Evolutionary conservation across 345 rosid species (phyloP).

Genomic region (Aethionema arabicum): DNA sequence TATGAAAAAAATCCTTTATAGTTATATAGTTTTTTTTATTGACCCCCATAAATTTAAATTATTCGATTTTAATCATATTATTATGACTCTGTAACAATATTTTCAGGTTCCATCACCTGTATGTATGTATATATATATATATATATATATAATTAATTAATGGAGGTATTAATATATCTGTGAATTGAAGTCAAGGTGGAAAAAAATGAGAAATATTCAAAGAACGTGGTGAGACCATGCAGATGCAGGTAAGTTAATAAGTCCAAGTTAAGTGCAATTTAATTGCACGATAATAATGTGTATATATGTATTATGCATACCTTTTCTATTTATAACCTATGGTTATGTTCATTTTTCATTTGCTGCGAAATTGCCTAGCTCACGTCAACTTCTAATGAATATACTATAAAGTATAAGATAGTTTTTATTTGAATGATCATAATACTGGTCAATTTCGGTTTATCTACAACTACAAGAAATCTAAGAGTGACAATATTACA

Average conservation of each 20-base stretch:
- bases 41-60: too few relatives aligned
- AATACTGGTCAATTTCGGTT: slow-evolving; percentile 25
- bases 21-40: too few relatives aligned
- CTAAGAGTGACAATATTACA: too few relatives aligned
- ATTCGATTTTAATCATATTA: too few relatives aligned
- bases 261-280: slow-evolving; percentile 5
- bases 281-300: slow-evolving; percentile 10
- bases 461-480: neutral
- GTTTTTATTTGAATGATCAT: neutral
- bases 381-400: slow-evolving; percentile 26
- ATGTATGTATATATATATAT: neutral
- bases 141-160: neutral
- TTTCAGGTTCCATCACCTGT: too few relatives aligned
- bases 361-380: slow-evolving; percentile 31
- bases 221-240: slow-evolving; percentile 34
- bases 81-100: too few relatives aligned
- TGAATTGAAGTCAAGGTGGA: neutral
- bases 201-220: slow-evolving; percentile 21
- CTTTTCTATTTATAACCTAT: too few relatives aligned
- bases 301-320: neutral
- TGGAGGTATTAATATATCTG: neutral
- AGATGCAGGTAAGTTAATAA: slow-evolving; percentile 25
- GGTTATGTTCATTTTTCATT: neutral
- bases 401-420: too few relatives aligned
- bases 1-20: too few relatives aligned